Base-by-base conservation (phyloP, 805 yeast species). In the Candida boidinii region DNA sequence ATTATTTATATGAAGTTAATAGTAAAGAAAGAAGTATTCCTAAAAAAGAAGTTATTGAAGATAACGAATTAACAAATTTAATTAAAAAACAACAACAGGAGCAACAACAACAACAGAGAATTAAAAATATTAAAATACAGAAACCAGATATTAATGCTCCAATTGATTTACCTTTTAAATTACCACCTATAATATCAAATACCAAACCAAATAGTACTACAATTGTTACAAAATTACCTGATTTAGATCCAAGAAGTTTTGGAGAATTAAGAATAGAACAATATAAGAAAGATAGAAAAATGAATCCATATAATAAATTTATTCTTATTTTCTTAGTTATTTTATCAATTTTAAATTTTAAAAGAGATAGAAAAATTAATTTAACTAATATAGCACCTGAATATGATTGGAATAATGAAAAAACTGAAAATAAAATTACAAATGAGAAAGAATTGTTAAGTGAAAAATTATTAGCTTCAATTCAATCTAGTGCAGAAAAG, bases 301-400 rank as follows among this genome's bases (percentile, higher is more conserved):
- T 78, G 59, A 84, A 79, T 44, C 75, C 79, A 0, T 61, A 68
- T 20, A 70, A 77, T 28, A 73, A 72, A 44, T 49, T 66, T 11
- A 64, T 79, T 21, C 56, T 79, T 3, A 73, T 73, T 40, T 31
- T 69, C 16, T 63, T 73, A 3, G 50, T 65, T 0, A 41, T 73
- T 13, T 60, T 79, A 7, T 57, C 70, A 2, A 45, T 71, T 32
- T 43, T 69, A 26, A 82, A 81, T 7, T 53, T 73, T 30, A 67
- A 66, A 38, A 61, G 78, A 43, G 87, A 79, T 48, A 69, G 54
- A 20, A 42, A 40, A 27, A 52, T 58, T 3, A 54, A 55, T 28
- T 28, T 39, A 8, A 42, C 54, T 3, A 58, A 58, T 9, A 29
- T 17, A 2, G 55, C 48, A 2, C 63, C 64, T 1, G 55, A 41